Evolutionary conservation across 2,329 filamentous ascomycete species (phyloP), one percentile per base, ranked within the genome.

Genomic region (Xylaria sp.): DNA sequence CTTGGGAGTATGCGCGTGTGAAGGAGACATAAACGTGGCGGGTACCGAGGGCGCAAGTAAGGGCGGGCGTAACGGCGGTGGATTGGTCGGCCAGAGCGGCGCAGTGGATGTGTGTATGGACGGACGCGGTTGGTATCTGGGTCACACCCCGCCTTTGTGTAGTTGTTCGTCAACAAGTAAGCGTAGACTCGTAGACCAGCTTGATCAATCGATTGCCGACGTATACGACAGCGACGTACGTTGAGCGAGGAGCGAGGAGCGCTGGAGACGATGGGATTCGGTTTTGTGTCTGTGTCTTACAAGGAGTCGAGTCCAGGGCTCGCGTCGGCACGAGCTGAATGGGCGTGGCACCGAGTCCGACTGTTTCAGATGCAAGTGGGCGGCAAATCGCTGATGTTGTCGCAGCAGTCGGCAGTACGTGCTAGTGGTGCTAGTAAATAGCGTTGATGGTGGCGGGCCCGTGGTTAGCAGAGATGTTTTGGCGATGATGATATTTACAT

Each of bases 361-460:
- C 12, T 55, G 52, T 55, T 65, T 69, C 63, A 67, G 69, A 69
- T 61, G 57, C 50, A 65, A 36, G 66, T 58, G 52, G 52, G 59
- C 58, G 64, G 62, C 43, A 34, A 34, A 25, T 34, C 10, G 9
- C 43, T 43, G 20, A 32, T 18, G 48, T 30, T 12, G 10, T 23
- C 48, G 25, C 48, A 30, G 48, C 28, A 20, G 28, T 53, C 18
- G 50, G 15, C 4, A 20, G n/a, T 15, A 13, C n/a, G 8, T 28
- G 30, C 23, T n/a, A 9, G 23, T 36, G 25, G 23, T n/a, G 36
- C n/a, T 6, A 36, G 30, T 9, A 41, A 41, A 53, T 4, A 41
- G 61, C 23, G 30, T 12, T n/a, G 36, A 43, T 52, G n/a, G 36
- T 4, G 25, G n/a, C 4, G 8, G 34, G n/a, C 7, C 13, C 13